Evolutionary conservation across 1,284 basidiomycete genomes (phyloP).

Genomic region (Moesziomyces sp.): DNA sequence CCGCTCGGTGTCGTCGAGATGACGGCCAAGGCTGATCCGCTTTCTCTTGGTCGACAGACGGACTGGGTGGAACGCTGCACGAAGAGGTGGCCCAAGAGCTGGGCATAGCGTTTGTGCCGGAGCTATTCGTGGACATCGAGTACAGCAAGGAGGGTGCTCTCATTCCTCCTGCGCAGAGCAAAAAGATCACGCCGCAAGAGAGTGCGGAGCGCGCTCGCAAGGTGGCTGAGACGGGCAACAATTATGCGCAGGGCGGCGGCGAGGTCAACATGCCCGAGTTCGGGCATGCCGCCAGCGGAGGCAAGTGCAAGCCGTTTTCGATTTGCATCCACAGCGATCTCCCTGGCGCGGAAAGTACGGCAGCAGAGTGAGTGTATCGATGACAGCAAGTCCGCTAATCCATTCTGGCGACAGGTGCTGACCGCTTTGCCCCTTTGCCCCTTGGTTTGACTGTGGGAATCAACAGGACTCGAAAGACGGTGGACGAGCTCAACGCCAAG

Average conservation of each 20-base stretch:
- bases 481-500: slow-evolving; percentile 32
- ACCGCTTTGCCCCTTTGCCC: background rate
- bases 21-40: too few relatives aligned
- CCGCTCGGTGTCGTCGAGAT: too few relatives aligned
- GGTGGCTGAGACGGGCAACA: slow-evolving; percentile 21
- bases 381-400: too few relatives aligned
- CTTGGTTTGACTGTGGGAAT: background rate
- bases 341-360: slow-evolving; percentile 16
- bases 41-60: slow-evolving; percentile 10
- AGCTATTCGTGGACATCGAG: slow-evolving; percentile 43
- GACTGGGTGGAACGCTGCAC: slow-evolving; percentile 26
- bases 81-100: slow-evolving; percentile 27
- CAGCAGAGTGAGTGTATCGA: slow-evolving; percentile 11
- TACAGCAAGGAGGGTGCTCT: slow-evolving; percentile 32
- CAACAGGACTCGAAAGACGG: slow-evolving; percentile 19
- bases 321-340: slow-evolving; percentile 44
- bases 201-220: slow-evolving; percentile 31
- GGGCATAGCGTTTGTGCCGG: slow-evolving; percentile 30
- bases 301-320: slow-evolving; percentile 31
- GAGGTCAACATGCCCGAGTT: slow-evolving; percentile 26
- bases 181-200: slow-evolving; percentile 31
- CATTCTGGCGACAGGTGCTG: background rate
- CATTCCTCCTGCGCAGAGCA: slow-evolving; percentile 36
- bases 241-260: slow-evolving; percentile 28
- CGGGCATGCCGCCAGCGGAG: slow-evolving; percentile 10